Base-by-base conservation (phyloP, 1,284 basidiomycete species). In the Ceratobasidium sp. region DNA sequence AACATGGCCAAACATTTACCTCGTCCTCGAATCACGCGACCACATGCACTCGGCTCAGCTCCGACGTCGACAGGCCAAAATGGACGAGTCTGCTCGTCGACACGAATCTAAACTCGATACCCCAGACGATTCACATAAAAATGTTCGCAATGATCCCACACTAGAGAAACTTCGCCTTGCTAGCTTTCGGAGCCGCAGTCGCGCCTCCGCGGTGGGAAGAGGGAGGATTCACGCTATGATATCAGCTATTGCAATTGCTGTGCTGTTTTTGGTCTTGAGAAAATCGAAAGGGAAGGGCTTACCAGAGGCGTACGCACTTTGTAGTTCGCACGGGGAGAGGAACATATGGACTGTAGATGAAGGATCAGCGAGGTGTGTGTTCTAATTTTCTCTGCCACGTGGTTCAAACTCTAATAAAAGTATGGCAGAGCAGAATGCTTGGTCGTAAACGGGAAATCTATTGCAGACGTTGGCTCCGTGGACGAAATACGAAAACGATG, bases 361-460 rank as follows among this genome's bases (percentile, higher is more conserved):
- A 20, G 71, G 80, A 1, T 81, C 82, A 9, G 87, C 89, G 20
- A 85, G 82, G 42, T 74, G 42, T 20, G 65, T 52, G 23, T 40
- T 26, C 15, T 33, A n/a, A 15, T 20, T 17, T 13, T 4, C 28
- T 12, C 42, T 9, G 15, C 17, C 12, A 28, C 26, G 3, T 26
- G 13, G 46, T 20, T 26, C 3, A 48, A 6, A 7, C 48, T 9
- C 13, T 7, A 71, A 61, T 23, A 7, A 44, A 12, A 13, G 4
- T 23, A 28, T 20, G 12, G 15, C 12, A 80, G 77, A 3, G 91
- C 89, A 1, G 89, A 93, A 81, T 96, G 95, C 80, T 86, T 96
- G 4, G 87, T 91, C n/a, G 88, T 96, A 5, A 84, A 85, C 73
- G 87, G 87, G 33, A 87, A 88, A 59, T 84, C 83, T 38, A 90